These are phyloP conservation scores for Peronosclerospora sorghi DNA, from an alignment of 352 stramenopile genomes.

Conservation along the genomic window DNA sequence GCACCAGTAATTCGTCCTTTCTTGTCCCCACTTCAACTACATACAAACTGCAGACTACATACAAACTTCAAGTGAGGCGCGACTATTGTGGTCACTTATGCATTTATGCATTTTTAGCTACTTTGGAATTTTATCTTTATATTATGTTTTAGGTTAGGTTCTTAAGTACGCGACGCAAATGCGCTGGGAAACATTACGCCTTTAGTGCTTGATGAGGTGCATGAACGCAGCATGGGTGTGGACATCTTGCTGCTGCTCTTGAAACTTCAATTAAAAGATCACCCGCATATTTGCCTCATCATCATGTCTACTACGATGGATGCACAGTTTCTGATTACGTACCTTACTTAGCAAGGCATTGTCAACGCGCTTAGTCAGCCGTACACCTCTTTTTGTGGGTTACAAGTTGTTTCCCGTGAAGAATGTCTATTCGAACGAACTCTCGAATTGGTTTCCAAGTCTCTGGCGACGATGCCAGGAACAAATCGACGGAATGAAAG, in stretches of 20 bases:
- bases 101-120: no score
- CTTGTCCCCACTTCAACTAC: conserved; percentile 36
- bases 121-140: no score
- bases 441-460: conserved; percentile 30
- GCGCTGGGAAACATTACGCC: conserved; percentile 86
- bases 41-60: no score
- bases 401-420: conserved; percentile 67
- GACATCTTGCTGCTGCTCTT: conserved; percentile 91
- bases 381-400: conserved; percentile 66
- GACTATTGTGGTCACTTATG: no score
- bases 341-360: conserved; percentile 68
- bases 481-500: conserved; percentile 33
- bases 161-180: no score
- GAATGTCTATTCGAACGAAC: conserved; percentile 49
- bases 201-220: conserved; percentile 94
- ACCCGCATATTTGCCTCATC: conserved; percentile 78
- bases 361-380: conserved; percentile 34
- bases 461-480: conserved; percentile 24
- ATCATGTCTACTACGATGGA: conserved; percentile 96
- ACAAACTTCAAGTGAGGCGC: no score
- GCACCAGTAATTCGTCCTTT: conserved; percentile 19
- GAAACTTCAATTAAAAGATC: conserved; percentile 54
- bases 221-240: conserved; percentile 91
- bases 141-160: no score
- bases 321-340: conserved; percentile 84